Conservation (phyloP, 2,329 filamentous ascomycete species). For the Phialophora expanda region DNA sequence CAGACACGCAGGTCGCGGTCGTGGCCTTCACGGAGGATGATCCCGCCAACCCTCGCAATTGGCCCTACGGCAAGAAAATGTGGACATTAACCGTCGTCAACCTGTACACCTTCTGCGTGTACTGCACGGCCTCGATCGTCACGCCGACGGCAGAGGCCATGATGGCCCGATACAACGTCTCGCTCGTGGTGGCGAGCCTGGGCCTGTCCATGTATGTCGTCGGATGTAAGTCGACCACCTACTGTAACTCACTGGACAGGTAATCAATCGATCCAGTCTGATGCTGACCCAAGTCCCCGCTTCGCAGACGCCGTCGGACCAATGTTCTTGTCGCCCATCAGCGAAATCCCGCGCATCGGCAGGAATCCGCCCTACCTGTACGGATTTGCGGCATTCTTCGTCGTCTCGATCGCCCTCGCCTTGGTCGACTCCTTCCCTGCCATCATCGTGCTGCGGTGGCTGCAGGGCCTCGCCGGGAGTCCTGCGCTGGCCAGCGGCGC, state of each 20-base stretch:
- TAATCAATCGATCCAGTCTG: background rate
- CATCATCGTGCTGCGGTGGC: constrained; percentile 67
- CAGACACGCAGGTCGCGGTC: constrained; percentile 34
- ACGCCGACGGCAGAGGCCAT: constrained; percentile 40
- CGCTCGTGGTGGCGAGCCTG: constrained; percentile 39
- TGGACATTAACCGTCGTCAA: constrained; percentile 51
- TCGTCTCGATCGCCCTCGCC: constrained; percentile 69
- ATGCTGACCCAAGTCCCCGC: background rate
- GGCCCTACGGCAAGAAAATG: constrained; percentile 45
- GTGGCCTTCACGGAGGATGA: constrained; percentile 52
- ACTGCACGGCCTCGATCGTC: constrained; percentile 46
- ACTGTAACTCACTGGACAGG: background rate
- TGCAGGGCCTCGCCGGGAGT: constrained; percentile 69
- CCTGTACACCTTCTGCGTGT: constrained; percentile 49
- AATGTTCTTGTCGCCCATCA: constrained; percentile 65
- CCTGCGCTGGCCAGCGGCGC: constrained; percentile 66
- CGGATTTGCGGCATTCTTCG: constrained; percentile 70
- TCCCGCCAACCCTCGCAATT: constrained; percentile 52
- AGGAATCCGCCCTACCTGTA: constrained; percentile 70
- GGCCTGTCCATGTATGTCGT: constrained; percentile 44
- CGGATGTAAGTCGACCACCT: constrained; percentile 18
- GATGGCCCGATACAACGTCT: constrained; percentile 40
- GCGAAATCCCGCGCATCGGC: constrained; percentile 69
- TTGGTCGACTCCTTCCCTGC: constrained; percentile 67
- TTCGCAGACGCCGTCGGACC: constrained; percentile 57